Percentiles rank a stretch among this genome's conserved stretches.
Evolutionary conservation across 306 rosid species (phyloP).

Genomic region (Fragaria ananassa): DNA sequence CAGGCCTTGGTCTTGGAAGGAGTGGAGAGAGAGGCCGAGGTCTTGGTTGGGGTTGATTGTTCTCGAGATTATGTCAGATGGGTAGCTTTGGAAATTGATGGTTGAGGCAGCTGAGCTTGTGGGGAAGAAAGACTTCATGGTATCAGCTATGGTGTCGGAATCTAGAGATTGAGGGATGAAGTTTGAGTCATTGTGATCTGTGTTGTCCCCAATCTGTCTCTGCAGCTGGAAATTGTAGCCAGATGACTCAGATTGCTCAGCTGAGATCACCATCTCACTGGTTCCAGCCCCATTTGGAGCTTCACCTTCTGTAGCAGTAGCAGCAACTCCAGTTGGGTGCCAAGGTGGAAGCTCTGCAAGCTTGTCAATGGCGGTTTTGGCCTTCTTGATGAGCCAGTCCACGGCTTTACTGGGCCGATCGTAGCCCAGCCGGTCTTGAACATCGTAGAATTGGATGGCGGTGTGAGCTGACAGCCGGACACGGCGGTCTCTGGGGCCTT

Average conservation of each 20-base stretch:
- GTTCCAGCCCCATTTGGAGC: constrained; percentile 23
- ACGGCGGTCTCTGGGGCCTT: constrained; percentile 75
- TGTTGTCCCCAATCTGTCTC: constrained; percentile 36
- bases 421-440: constrained; percentile 81
- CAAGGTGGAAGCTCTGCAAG: constrained; percentile 72
- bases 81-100: constrained; percentile 54
- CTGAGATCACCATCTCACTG: constrained; percentile 36
- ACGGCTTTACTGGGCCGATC: constrained; percentile 86
- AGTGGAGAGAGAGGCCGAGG: constrained; percentile 76
- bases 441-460: constrained; percentile 82
- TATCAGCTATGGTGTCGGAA: constrained; percentile 42
- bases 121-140: constrained; percentile 54
- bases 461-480: constrained; percentile 77
- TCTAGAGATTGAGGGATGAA: constrained; percentile 39
- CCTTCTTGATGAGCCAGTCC: constrained; percentile 89
- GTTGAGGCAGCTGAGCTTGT: constrained; percentile 52
- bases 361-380: constrained; percentile 63
- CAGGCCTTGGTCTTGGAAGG: constrained; percentile 45
- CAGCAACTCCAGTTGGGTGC: constrained; percentile 30
- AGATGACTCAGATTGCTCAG: constrained; percentile 61
- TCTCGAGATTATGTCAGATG: constrained; percentile 45
- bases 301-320: constrained; percentile 23
- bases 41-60: constrained; percentile 41
- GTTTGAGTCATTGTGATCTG: constrained; percentile 27
- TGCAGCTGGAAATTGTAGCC: constrained; percentile 57